A percentile compares a stretch with the other conserved stretches of the same genome.
Conservation (phyloP, 257 asterid species). For the Datura wrightii region DNA sequence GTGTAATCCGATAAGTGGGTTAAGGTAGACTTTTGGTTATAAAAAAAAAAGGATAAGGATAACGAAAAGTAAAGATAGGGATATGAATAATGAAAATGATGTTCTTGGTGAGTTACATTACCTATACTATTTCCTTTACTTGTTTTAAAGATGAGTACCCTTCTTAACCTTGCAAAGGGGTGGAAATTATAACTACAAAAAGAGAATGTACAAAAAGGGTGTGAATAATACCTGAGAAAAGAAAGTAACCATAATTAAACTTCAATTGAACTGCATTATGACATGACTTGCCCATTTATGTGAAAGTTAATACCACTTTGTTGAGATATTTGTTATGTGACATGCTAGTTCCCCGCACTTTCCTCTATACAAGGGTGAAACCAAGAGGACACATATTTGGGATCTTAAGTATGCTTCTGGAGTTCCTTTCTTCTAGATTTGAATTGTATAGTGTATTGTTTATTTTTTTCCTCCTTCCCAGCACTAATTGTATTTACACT, state of each 20-base stretch:
- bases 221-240: slow-evolving; percentile 4
- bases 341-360: neutral
- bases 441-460: slow-evolving; percentile 1
- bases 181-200: slow-evolving; percentile 4
- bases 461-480: neutral
- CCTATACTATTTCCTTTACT: neutral
- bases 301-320: neutral
- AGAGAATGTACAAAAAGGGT: neutral
- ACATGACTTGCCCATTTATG: slow-evolving; percentile 20
- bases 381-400: neutral
- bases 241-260: neutral
- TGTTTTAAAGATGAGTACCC: slow-evolving; percentile 10
- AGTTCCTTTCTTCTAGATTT: slow-evolving; percentile 17
- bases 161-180: neutral
- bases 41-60: neutral
- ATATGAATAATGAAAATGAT: neutral
- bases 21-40: slow-evolving; percentile 1
- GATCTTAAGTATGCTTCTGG: slow-evolving; percentile 8
- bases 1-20: neutral
- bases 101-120: slow-evolving; percentile 8
- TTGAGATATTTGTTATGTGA: slow-evolving; percentile 20
- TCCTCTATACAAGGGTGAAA: neutral
- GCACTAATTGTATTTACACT: neutral
- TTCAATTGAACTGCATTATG: slow-evolving; percentile 20
- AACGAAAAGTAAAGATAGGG: neutral